These are phyloP conservation scores for Lentinus tigrinus DNA, from an alignment of 768 basidiomycete species.

Conservation along the genomic window DNA sequence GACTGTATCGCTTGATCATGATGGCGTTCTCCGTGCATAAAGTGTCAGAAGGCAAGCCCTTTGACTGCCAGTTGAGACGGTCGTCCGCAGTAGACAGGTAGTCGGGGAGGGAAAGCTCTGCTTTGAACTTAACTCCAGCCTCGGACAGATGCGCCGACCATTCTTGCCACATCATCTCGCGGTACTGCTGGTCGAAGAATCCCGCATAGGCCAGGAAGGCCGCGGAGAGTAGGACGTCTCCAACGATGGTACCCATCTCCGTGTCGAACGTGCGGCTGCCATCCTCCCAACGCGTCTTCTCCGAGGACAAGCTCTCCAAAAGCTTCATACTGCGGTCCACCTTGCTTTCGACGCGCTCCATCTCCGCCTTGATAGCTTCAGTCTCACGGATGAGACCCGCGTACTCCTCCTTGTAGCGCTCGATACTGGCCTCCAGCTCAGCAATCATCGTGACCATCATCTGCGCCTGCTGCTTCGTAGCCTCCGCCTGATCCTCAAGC, in stretches of 20 bases:
- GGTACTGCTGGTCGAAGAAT: slow-evolving; percentile 98
- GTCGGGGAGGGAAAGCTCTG: slow-evolving; percentile 89
- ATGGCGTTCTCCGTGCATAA: slow-evolving; percentile 99
- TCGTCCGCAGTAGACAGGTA: slow-evolving; percentile 98
- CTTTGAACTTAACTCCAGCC: slow-evolving; percentile 89
- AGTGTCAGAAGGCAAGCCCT: slow-evolving; percentile 92
- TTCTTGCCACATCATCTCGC: slow-evolving; percentile 95
- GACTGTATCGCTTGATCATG: slow-evolving; percentile 97
- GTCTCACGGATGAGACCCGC: slow-evolving; percentile 95
- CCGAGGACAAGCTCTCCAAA: slow-evolving; percentile 91
- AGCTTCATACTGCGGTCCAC: slow-evolving; percentile 97
- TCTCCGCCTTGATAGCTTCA: slow-evolving; percentile 94
- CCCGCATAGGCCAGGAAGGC: slow-evolving; percentile 97
- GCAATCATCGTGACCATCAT: slow-evolving; percentile 90
- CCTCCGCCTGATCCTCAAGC: slow-evolving; percentile 88
- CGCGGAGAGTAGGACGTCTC: slow-evolving; percentile 92
- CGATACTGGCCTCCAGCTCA: slow-evolving; percentile 91
- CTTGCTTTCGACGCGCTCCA: slow-evolving; percentile 96
- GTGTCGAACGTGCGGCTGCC: slow-evolving; percentile 95
- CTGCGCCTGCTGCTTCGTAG: slow-evolving; percentile 90
- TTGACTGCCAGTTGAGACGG: slow-evolving; percentile 92
- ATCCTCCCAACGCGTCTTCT: slow-evolving; percentile 89
- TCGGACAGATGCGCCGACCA: slow-evolving; percentile 89
- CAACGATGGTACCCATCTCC: slow-evolving; percentile 98
- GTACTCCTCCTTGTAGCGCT: slow-evolving; percentile 94